Conservation (phyloP, 2,329 filamentous ascomycete species). For the Aspergillus pseudonomiae region DNA sequence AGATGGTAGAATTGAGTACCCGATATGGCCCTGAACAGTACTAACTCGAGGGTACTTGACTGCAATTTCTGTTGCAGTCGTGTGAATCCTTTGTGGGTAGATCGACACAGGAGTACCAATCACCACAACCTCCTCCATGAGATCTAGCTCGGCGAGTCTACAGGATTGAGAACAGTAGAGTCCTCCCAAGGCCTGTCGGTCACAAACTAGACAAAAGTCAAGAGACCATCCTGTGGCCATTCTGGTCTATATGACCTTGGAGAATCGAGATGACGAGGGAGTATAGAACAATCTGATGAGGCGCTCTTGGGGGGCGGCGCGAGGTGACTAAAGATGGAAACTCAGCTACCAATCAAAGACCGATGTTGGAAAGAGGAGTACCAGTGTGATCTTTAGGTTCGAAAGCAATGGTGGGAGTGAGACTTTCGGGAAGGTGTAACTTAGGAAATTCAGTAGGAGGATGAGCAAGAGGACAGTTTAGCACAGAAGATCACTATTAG, state of each 20-base stretch:
- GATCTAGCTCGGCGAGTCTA: conserved; percentile 84
- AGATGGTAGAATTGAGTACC: conserved; percentile 19
- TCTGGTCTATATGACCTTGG: conserved; percentile 4
- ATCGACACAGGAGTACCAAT: conserved; percentile 10
- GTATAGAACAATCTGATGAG: not conserved
- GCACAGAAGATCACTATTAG: not conserved
- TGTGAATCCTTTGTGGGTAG: not conserved
- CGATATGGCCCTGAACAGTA: conserved; percentile 10
- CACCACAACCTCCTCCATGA: conserved; percentile 33
- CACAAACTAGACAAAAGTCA: conserved; percentile 92
- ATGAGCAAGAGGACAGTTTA: not conserved
- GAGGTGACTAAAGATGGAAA: not conserved
- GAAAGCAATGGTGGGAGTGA: not conserved
- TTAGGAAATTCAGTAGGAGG: no score
- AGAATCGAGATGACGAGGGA: not conserved
- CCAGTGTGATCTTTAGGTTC: not conserved
- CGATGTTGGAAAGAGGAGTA: not conserved
- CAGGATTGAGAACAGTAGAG: conserved; percentile 93
- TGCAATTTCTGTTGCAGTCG: not conserved
- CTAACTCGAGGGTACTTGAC: conserved; percentile 15
- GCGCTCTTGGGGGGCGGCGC: no score
- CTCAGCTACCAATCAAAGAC: not conserved
- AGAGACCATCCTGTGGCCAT: conserved; percentile 69
- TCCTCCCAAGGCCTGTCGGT: conserved; percentile 79
- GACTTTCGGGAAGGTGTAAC: not conserved